These are phyloP conservation scores for Noccaea caerulescens DNA, from an alignment of 345 rosid genomes.

Conservation along the genomic window DNA sequence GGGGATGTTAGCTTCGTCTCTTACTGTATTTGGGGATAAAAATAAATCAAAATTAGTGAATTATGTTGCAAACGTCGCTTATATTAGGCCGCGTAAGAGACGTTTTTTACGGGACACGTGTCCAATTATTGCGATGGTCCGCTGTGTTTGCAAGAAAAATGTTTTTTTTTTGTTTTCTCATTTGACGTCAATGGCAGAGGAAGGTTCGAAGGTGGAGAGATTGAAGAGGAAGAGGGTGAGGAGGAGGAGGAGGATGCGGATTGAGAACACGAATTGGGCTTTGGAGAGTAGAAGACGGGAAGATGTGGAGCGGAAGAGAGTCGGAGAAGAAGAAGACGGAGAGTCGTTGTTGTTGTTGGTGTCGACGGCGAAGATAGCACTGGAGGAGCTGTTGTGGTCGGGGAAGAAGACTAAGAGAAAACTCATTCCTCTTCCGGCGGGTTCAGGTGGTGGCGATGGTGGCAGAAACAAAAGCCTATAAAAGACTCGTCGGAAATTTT, in stretches of 20 bases:
- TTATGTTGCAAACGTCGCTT: too few relatives aligned
- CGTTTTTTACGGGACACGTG: too few relatives aligned
- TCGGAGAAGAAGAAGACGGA: slow-evolving; percentile 34
- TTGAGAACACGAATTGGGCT: slow-evolving; percentile 83
- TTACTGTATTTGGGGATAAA: too few relatives aligned
- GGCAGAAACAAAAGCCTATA: background rate
- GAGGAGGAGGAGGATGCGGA: slow-evolving; percentile 69
- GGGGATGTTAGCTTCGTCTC: too few relatives aligned
- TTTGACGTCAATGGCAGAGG: too few relatives aligned
- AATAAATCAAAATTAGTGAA: too few relatives aligned
- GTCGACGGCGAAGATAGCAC: background rate
- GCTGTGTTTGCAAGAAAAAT: too few relatives aligned
- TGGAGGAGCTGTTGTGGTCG: slow-evolving; percentile 37
- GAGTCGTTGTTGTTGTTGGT: slow-evolving; percentile 46
- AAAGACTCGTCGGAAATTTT: background rate
- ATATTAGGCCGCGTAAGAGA: too few relatives aligned
- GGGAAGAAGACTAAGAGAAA: slow-evolving; percentile 85
- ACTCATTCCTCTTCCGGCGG: slow-evolving; percentile 60
- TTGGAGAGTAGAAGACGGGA: slow-evolving; percentile 54
- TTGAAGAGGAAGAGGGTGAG: slow-evolving; percentile 80
- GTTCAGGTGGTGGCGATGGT: too few relatives aligned
- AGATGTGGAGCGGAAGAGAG: slow-evolving; percentile 52
- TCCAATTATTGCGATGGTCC: too few relatives aligned
- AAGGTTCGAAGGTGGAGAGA: slow-evolving; percentile 93
- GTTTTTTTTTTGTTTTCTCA: too few relatives aligned